Evolutionary conservation across 345 rosid species (phyloP), one percentile per base, ranked within the genome.

Genomic region (Hibiscus trionum): DNA sequence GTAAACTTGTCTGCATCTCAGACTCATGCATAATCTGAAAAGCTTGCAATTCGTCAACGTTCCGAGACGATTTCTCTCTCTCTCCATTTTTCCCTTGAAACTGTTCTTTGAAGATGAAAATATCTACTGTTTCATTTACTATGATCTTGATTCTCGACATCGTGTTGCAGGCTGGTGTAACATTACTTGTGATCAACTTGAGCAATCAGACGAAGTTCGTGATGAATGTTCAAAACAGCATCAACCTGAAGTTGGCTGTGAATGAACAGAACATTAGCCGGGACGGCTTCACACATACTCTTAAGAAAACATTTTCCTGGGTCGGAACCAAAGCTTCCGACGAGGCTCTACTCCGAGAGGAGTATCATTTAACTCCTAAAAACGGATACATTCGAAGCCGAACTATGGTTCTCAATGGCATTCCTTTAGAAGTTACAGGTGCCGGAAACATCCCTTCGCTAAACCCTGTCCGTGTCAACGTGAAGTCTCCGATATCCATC

Each of bases 281-380:
- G 56, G 89, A 84, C 70, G 80, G 78, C 42, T 65, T 85, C 61
- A 35, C 78, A 69, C 87, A 66, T 7, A 80, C 86, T 59, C 77
- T 91, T 35, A 94, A 86, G 79, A 86, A 75, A 77, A 80, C 84
- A 0, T 83, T 90, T 68, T 75, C 87, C 2, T 91, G 94, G 80
- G 77, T 90, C 0, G 97, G 96, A 68, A 76, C 44, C 50, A 81
- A 80, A 74, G 82, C 92, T 61, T 80, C 83, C 0, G 85, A 82
- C 39, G 83, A 73, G 31, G 56, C 72, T 52, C 37, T 85, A 44
- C 69, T 72, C 64, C 82, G 98, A 80, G 97, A 94, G 79, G 98
- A 94, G 79, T 94, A 94, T 77, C 95, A 91, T 80, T 82, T 94
- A 60, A 90, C 92, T 69, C 90, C 98, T 0, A 82, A 86, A 78